Percentiles rank a stretch among this genome's conserved stretches.
Evolutionary conservation across 768 basidiomycete genomes (phyloP).

Genomic region (Lepiota venenata): DNA sequence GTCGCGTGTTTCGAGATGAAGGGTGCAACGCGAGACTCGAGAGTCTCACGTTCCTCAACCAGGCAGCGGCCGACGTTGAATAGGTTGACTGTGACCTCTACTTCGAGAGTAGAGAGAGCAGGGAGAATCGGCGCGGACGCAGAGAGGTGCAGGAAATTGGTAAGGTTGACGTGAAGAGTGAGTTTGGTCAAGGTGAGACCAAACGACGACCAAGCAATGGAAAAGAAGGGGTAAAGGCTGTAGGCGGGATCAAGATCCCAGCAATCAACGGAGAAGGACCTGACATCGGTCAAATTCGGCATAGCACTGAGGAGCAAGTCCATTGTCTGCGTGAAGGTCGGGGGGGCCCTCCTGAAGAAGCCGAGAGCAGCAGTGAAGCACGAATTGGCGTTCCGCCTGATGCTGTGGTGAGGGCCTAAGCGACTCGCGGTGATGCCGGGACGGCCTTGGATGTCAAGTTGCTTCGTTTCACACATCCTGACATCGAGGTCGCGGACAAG

Average conservation of each 20-base stretch:
- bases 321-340: background rate
- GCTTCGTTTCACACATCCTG: background rate
- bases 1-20: conserved; percentile 35
- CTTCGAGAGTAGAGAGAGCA: conserved; percentile 29
- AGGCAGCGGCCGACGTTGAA: no score
- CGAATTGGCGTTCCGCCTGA: background rate
- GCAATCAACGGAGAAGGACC: conserved; percentile 34
- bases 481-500: background rate
- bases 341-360: background rate
- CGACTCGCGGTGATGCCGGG: background rate
- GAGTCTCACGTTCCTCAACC: conserved; percentile 21
- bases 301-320: conserved; percentile 25
- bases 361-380: background rate
- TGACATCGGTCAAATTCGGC: conserved; percentile 7
- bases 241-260: conserved; percentile 32
- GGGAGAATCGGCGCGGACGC: conserved; percentile 27
- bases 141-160: conserved; percentile 30
- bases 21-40: conserved; percentile 32
- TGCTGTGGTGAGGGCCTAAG: background rate
- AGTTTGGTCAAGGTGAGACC: conserved; percentile 30
- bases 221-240: conserved; percentile 29
- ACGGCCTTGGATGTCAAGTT: background rate
- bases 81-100: conserved; percentile 38
- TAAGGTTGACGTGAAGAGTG: conserved; percentile 34
- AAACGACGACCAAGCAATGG: conserved; percentile 36